Evolutionary conservation across 2,329 filamentous ascomycete genomes (phyloP).

Genomic region (Ophiostoma ulmi): DNA sequence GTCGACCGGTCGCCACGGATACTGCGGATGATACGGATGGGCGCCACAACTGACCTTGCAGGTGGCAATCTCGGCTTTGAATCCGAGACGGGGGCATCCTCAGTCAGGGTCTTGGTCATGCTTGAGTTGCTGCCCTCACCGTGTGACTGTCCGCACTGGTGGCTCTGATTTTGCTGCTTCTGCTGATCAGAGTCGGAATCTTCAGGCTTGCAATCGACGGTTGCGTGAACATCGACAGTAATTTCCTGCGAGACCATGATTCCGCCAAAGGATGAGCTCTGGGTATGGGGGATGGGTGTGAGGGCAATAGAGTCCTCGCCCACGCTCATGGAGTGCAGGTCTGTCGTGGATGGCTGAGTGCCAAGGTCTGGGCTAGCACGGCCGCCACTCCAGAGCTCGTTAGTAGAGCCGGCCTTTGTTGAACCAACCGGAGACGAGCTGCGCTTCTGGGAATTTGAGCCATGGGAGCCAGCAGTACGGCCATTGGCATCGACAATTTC

Average conservation of each 20-base stretch:
- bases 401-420: conserved; percentile 21
- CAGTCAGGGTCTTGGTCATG: not conserved
- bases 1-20: conserved; percentile 14
- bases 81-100: not conserved
- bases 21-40: conserved; percentile 21
- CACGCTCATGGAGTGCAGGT: conserved; percentile 11
- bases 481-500: not conserved
- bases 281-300: not conserved
- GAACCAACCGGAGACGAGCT: conserved; percentile 18
- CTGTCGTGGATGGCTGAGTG: not conserved
- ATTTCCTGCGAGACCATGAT: conserved; percentile 27
- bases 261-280: conserved; percentile 19
- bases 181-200: not conserved
- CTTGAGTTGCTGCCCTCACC: not conserved
- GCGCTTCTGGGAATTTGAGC: not conserved
- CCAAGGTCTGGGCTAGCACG: conserved; percentile 18
- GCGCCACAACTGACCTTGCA: conserved; percentile 8
- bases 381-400: conserved; percentile 21
- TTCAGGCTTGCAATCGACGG: conserved; percentile 6
- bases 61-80: not conserved
- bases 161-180: not conserved
- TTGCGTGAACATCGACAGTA: conserved; percentile 22
- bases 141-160: not conserved
- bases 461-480: not conserved
- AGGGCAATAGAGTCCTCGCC: not conserved